Evolutionary conservation across 805 yeast species (phyloP).

Genomic region (Ogataea trehalophila): DNA sequence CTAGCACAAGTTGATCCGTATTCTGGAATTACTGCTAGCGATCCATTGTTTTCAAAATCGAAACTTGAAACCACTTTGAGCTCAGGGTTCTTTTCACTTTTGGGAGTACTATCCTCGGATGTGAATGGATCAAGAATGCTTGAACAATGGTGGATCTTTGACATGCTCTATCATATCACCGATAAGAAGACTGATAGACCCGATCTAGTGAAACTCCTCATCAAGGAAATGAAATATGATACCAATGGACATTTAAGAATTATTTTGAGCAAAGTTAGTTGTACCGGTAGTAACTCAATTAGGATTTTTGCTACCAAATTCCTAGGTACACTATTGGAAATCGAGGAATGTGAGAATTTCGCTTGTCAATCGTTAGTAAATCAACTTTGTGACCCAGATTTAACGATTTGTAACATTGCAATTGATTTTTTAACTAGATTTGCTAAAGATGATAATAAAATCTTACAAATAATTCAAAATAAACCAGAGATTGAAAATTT

Average conservation of each 20-base stretch:
- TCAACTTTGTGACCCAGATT: conserved; percentile 64
- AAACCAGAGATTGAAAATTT: conserved; percentile 48
- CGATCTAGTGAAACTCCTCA: conserved; percentile 50
- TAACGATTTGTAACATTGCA: conserved; percentile 51
- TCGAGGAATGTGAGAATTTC: conserved; percentile 36
- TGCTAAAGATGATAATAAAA: conserved; percentile 41
- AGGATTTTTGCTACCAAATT: conserved; percentile 54
- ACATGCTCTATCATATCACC: conserved; percentile 68
- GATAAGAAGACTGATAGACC: conserved; percentile 48
- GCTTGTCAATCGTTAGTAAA: conserved; percentile 53
- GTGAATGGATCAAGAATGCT: conserved; percentile 62
- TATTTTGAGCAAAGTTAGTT: conserved; percentile 59
- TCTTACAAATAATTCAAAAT: conserved; percentile 46
- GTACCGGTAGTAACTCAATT: conserved; percentile 45
- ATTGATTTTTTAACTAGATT: conserved; percentile 49
- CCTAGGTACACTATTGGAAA: conserved; percentile 38
- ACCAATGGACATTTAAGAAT: conserved; percentile 58
- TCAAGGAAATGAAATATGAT: conserved; percentile 58
- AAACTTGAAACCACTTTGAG: conserved; percentile 62
- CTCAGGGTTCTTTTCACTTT: conserved; percentile 70
- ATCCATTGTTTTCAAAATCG: conserved; percentile 63
- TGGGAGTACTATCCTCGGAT: conserved; percentile 66
- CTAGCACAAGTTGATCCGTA: conserved; percentile 78
- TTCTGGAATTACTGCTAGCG: conserved; percentile 67
- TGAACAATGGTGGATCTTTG: conserved; percentile 81